Percentiles rank a stretch among this genome's conserved stretches.
Evolutionary conservation across 495 filamentous ascomycete genomes (phyloP).

Genomic region (Neurospora sp.): DNA sequence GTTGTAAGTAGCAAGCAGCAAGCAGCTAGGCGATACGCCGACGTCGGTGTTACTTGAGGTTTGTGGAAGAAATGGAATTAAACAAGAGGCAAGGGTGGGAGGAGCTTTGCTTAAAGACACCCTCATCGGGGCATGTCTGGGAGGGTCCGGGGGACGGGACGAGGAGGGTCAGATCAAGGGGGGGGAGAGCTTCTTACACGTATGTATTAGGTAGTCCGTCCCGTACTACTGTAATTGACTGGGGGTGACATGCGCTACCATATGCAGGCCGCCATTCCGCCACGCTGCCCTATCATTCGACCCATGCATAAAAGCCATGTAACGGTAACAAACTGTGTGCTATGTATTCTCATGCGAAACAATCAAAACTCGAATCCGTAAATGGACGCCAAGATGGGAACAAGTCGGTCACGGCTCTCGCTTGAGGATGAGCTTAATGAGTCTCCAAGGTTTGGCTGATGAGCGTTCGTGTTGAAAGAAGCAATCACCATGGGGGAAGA

Average conservation of each 20-base stretch:
- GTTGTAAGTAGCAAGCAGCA: background rate
- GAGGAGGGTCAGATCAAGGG: background rate
- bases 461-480: background rate
- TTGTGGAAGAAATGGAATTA: background rate
- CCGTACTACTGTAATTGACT: background rate
- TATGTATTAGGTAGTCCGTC: background rate
- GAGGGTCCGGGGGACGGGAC: background rate
- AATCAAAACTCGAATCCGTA: background rate
- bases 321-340: background rate
- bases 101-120: background rate
- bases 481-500: background rate
- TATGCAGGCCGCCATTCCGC: conserved; percentile 2
- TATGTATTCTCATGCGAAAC: background rate
- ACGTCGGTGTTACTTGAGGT: background rate
- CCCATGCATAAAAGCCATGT: background rate
- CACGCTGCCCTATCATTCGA: background rate
- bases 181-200: background rate
- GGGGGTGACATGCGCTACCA: background rate
- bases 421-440: background rate
- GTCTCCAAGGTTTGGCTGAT: background rate
- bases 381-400: background rate
- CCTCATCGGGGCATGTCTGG: conserved; percentile 3
- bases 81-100: background rate
- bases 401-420: background rate
- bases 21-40: background rate